These are phyloP conservation scores for Salvia miltiorrhiza DNA, from an alignment of 257 asterid species.

Conservation along the genomic window DNA sequence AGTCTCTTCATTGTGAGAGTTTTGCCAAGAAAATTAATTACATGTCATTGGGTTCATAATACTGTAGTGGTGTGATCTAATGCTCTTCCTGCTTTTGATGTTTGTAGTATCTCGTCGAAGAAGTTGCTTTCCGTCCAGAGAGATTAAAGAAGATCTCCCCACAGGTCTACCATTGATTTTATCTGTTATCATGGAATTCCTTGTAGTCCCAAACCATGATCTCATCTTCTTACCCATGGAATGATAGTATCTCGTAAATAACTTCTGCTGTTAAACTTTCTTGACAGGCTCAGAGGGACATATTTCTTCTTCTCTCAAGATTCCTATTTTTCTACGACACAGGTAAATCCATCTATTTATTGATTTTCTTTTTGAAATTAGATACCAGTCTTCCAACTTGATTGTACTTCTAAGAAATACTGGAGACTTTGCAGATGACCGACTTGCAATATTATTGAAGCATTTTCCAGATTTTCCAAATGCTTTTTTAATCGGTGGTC, in stretches of 20 bases:
- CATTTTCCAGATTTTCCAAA: conserved; percentile 74
- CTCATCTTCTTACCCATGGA: neutral
- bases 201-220: neutral
- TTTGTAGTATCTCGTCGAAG: conserved; percentile 74
- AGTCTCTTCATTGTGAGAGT: conserved; percentile 63
- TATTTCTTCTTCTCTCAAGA: conserved; percentile 75
- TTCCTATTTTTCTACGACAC: conserved; percentile 63
- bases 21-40: neutral
- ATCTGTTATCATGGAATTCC: conserved; percentile 1
- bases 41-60: neutral
- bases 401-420: conserved; percentile 1
- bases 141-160: conserved; percentile 64
- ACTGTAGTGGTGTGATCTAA: neutral
- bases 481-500: conserved; percentile 67
- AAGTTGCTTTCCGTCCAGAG: conserved; percentile 65
- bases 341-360: conserved; percentile 35
- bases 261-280: conserved; percentile 10
- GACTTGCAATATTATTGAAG: conserved; percentile 53
- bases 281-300: conserved; percentile 66
- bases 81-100: neutral
- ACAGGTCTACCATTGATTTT: conserved; percentile 46
- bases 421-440: conserved; percentile 46
- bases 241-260: neutral
- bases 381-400: neutral
- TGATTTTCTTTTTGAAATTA: neutral